Percentiles rank a stretch among this genome's conserved stretches.
These are phyloP conservation scores for Solanum infundibuliforme DNA, from an alignment of 257 asterid species.

Conservation along the genomic window DNA sequence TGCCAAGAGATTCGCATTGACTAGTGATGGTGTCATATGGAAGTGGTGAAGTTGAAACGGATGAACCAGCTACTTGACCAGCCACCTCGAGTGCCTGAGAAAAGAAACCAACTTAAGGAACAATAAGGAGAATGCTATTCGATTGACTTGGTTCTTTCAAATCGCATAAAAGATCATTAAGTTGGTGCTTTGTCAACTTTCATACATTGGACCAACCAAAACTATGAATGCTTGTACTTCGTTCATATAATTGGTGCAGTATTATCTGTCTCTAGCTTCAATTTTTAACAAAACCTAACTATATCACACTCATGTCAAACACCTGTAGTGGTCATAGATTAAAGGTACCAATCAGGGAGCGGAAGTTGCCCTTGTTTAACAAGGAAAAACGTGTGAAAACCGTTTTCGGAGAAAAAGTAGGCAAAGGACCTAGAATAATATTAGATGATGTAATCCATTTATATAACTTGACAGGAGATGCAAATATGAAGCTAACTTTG, in stretches of 20 bases:
- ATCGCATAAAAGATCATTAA: background rate
- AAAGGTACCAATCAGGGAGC: background rate
- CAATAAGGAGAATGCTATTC: background rate
- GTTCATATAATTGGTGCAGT: background rate
- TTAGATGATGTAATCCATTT: background rate
- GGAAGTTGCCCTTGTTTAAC: background rate
- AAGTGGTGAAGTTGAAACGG: slow-evolving; percentile 85
- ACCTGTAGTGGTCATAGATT: background rate
- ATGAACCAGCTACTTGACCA: slow-evolving; percentile 95
- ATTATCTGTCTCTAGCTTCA: background rate
- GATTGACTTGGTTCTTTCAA: background rate
- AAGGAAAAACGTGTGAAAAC: background rate
- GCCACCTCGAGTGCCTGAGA: slow-evolving; percentile 97
- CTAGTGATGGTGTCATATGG: slow-evolving; percentile 80
- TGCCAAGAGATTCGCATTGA: slow-evolving; percentile 84
- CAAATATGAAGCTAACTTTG: background rate
- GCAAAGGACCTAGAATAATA: background rate
- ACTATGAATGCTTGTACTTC: background rate
- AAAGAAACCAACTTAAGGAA: background rate
- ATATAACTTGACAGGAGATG: background rate
- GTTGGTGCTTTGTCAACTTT: background rate
- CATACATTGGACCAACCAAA: background rate
- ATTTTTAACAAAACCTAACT: background rate
- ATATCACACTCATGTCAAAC: background rate
- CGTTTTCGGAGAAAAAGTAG: background rate